Base-by-base conservation (phyloP, 2,329 filamentous ascomycete genomes). In the Diaporthe sp. region DNA sequence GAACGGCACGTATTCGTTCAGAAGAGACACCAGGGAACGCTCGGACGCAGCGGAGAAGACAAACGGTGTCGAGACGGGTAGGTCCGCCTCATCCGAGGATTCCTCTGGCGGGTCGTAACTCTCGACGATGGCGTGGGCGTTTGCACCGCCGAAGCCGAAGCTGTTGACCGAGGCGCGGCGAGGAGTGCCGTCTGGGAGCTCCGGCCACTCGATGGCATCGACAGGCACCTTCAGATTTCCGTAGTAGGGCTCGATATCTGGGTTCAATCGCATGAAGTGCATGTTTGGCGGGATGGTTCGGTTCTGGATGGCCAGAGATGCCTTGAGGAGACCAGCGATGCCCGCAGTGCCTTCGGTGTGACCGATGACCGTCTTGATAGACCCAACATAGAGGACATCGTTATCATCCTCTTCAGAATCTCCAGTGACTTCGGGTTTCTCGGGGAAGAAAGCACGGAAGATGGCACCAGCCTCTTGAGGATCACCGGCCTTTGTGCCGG, bases 331-430 rank as follows among this genome's bases (percentile, higher is more conserved):
- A 25, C 83, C 83, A 0, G 86, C 85, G 13, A 87, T 76, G 3
- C 86, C 86, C 5, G 85, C 84, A 2, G 84, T 81, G 10, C 84
- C 84, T 77, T 88, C 86, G 0, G 82, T 83, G 72, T 88, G 86
- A 13, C 86, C 86, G 22, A 84, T 78, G 4, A 83, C 79, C 0
- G 82, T 83, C 75, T 83, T 84, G 58, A 83, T 76, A 0, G 81
- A 82, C 2, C 82, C 82, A 0, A 83, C 81, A 9, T 81, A 71
- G 69, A 83, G 62, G 7, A 61, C 44, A 77, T 78, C 37, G 15
- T 58, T 46, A 28, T 59, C 28, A 17, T 44, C 25, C 6, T 31
- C 19, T 10, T 51, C 44, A 5, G 49, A 13, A 22, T 31, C 31
- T 6, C 53, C 59, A 17, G n/a, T 9, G 22, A 12, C 59, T 22